Evolutionary conservation across 805 yeast genomes (phyloP), one percentile per base, ranked within the genome.

Genomic region (Lachancea dasiensis): DNA sequence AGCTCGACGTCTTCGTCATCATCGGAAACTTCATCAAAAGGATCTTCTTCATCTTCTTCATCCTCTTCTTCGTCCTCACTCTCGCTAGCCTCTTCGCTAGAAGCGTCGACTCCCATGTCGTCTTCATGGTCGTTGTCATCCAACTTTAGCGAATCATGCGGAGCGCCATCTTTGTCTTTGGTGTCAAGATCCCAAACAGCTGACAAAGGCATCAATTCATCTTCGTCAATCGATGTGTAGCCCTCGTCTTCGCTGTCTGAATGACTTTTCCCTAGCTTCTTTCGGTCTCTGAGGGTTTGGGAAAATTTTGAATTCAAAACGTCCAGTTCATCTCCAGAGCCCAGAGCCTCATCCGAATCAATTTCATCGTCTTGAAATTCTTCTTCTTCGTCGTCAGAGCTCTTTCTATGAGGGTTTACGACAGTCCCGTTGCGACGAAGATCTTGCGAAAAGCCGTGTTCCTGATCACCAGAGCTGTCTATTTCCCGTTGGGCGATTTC

Each of bases 161-260:
- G 41, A 9, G 41, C 18, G n/a, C 44, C 54, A 17, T 48, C 43
- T 28, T 55, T 54, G 22, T 79, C 86, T n/a, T n/a, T n/a, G n/a
- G n/a, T n/a, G 56, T 85, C 92, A 61, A 77, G 60, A 53, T 83
- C 96, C 95, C 95, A 86, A 3, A 85, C 87, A 48, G 80, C 87
- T n/a, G 95, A 81, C 27, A 87, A 66, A 0, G 94, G 75, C 42
- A 82, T 71, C 38, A 87, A 68, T 47, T 86, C 83, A 21, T 61
- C 67, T 54, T 86, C 95, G 50, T 86, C 95, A 29, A 83, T 69
- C 52, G 89, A 79, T 18, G 73, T 73, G 53, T 84, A 82, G 9
- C 75, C 90, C 6, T 65, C 72, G n/a, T 60, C 69, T 3, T 61
- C 63, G 20, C 56, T 58, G 8, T 51, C 54, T 14, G 21, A 17